Percentiles rank a stretch among this genome's conserved stretches.
Evolutionary conservation across 768 basidiomycete genomes (phyloP).

Genomic region (Podaxis sp.): DNA sequence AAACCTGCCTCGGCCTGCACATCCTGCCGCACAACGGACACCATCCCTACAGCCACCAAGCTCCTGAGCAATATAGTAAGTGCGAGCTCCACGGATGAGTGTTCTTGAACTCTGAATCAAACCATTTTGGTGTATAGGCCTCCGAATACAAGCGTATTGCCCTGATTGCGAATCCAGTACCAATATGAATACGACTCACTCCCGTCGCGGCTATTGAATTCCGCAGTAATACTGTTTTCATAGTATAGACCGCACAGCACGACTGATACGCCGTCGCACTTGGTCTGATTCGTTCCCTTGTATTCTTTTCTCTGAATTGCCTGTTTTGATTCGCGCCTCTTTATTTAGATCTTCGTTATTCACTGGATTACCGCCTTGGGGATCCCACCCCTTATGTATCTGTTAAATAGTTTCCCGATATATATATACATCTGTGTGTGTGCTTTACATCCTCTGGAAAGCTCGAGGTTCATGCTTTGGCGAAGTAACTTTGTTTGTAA

Average conservation of each 20-base stretch:
- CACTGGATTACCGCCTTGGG: too few relatives aligned
- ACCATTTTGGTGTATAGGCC: constrained; percentile 28
- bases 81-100: background rate
- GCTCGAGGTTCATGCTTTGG: too few relatives aligned
- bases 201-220: background rate
- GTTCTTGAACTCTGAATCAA: background rate
- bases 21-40: background rate
- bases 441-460: too few relatives aligned
- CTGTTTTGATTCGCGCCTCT: too few relatives aligned
- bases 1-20: background rate
- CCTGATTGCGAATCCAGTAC: constrained; percentile 13
- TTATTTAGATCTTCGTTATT: too few relatives aligned
- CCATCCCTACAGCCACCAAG: constrained; percentile 18
- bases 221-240: background rate
- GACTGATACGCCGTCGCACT: too few relatives aligned
- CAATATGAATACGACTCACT: background rate
- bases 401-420: too few relatives aligned
- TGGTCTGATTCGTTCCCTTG: too few relatives aligned
- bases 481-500: too few relatives aligned
- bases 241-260: background rate
- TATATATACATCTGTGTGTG: too few relatives aligned
- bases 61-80: constrained; percentile 27
- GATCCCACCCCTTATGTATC: too few relatives aligned
- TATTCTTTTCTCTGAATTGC: too few relatives aligned
- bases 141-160: constrained; percentile 38